Conservation (phyloP, 352 stramenopile genomes). For the Thraustochytrium sp. region DNA sequence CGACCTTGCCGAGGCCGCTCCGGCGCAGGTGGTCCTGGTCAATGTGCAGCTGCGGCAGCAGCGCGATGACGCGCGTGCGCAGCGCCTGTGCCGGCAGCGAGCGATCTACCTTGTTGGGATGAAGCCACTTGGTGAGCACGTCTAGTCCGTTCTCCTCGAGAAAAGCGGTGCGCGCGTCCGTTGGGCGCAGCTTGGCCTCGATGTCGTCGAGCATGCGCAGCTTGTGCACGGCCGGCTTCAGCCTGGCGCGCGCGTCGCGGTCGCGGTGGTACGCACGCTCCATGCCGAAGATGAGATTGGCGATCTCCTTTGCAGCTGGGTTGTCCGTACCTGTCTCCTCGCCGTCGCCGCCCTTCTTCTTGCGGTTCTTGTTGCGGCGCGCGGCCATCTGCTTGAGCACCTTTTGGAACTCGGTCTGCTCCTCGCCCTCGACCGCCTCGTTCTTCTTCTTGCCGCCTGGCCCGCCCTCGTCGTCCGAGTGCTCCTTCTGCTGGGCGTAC, state of each 20-base stretch:
- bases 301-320: neutral
- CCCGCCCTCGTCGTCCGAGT: neutral
- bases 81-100: neutral
- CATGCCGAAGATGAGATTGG: neutral
- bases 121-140: neutral
- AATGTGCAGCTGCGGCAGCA: neutral
- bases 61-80: neutral
- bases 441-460: neutral
- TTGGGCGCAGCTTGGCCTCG: neutral
- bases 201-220: constrained; percentile 1
- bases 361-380: neutral
- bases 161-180: neutral
- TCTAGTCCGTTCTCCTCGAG: neutral
- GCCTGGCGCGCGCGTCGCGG: neutral
- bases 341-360: neutral
- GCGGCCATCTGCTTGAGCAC: neutral
- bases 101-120: neutral
- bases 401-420: neutral
- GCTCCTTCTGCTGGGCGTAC: neutral
- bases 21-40: neutral
- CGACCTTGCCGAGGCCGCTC: constrained; percentile 12
- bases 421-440: neutral
- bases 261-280: neutral
- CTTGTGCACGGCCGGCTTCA: constrained; percentile 20
- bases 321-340: neutral